Conservation (phyloP, 306 rosid genomes). For the Rosa lucieae region DNA sequence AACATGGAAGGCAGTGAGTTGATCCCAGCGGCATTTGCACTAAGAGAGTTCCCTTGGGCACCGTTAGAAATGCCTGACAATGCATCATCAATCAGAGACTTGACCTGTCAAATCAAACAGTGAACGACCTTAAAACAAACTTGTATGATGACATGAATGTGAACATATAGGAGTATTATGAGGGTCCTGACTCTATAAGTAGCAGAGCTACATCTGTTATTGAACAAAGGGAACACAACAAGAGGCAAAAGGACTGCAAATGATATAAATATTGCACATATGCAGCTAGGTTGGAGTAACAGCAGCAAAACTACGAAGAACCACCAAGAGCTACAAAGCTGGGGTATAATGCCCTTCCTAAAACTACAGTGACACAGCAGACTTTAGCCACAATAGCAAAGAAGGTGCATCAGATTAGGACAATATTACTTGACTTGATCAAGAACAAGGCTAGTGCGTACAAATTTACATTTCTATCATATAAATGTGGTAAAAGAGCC, state of each 20-base stretch:
- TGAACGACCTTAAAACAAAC: constrained; percentile 1
- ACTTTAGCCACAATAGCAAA: no score
- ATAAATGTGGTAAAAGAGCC: no score
- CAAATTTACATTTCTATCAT: no score
- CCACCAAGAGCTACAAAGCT: no score
- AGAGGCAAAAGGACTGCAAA: neutral
- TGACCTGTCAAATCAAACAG: constrained; percentile 49
- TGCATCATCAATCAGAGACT: constrained; percentile 63
- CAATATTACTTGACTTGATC: no score
- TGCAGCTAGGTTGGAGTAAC: neutral
- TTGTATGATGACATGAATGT: neutral
- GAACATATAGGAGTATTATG: neutral
- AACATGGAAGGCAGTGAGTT: constrained; percentile 14
- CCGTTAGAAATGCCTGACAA: constrained; percentile 46
- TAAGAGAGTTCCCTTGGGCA: constrained; percentile 44
- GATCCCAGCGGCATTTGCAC: constrained; percentile 41
- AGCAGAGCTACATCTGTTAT: neutral
- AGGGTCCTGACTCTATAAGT: neutral
- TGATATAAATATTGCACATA: neutral
- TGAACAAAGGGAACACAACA: neutral
- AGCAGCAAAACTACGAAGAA: no score
- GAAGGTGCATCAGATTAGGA: no score
- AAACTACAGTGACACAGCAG: no score
- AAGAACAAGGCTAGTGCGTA: no score
- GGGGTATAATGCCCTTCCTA: no score